Evolutionary conservation across 805 yeast species (phyloP), one percentile per base, ranked within the genome.

Genomic region (Trichomonascus vanleenenianus): DNA sequence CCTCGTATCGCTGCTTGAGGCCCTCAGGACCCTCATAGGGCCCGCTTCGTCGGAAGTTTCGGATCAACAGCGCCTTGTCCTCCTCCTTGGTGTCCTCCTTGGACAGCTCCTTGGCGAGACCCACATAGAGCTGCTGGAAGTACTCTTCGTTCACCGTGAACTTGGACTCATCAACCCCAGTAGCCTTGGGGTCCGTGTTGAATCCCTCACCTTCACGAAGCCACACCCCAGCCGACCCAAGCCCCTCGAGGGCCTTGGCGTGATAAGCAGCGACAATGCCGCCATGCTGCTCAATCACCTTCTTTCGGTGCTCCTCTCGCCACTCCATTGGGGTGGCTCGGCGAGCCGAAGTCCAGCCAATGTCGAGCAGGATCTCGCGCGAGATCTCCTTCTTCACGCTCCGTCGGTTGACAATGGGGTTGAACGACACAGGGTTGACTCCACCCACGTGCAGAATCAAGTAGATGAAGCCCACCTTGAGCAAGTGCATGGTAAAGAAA

Each of bases 321-420:
- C 82, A 91, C 51, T 79, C 87, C 34, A 78, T 83, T 22, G 78
- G 67, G 16, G 81, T 73, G 11, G 83, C 83, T 54, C 81, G 80
- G 63, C 81, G 83, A 19, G 93, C 75, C 44, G 96, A 95, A n/a
- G 96, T 87, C 97, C 97, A 93, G 41, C 97, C 97, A 54, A 89
- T 67, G 3, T 65, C 64, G 2, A 60, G 51, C 58, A 70, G 54
- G 59, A 56, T 32, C 14, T 81, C 86, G 50, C 70, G 70, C 42
- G 75, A 67, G 40, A 71, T 54, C 11, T 55, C 59, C 5, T 40
- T 48, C 41, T 46, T 48, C 44, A 48, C 52, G 42, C 38, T 22
- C 38, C 44, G 40, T 10, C 50, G 46, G 20, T 47, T 44, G 44
- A 46, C 53, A 22, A 53, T 11, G n/a, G 61, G 75, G 56, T 70